Conservation (phyloP, 176 grass and related monocot genomes). For the Bolboschoenus planiculmis region DNA sequence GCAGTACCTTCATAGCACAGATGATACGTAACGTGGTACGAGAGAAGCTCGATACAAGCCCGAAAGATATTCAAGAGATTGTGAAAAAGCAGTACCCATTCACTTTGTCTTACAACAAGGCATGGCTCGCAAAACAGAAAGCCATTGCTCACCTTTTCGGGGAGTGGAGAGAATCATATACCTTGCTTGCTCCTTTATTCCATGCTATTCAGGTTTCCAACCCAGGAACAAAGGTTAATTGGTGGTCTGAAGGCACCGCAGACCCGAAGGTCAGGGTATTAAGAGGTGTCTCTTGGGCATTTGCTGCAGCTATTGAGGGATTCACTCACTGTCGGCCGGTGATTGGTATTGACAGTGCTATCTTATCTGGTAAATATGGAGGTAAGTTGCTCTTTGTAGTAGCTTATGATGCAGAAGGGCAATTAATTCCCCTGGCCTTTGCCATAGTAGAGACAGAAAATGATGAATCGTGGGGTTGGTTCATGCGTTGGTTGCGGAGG, state of each 20-base stretch:
- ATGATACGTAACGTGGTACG: constrained; percentile 1
- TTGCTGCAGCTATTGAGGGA: constrained; percentile 1
- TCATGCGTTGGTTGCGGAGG: constrained; percentile 7
- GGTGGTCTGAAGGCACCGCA: not conserved
- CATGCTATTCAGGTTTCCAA: constrained; percentile 1
- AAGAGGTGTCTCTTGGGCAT: constrained; percentile 15
- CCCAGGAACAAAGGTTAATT: constrained; percentile 17
- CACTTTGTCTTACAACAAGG: constrained; percentile 8
- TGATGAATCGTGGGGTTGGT: constrained; percentile 11
- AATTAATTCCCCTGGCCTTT: constrained; percentile 13
- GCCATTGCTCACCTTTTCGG: constrained; percentile 20
- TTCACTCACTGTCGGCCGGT: constrained; percentile 12
- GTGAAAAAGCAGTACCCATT: not conserved
- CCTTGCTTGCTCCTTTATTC: constrained; percentile 8
- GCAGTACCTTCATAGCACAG: constrained; percentile 4
- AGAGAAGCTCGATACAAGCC: constrained; percentile 12
- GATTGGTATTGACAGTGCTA: constrained; percentile 7
- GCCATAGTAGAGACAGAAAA: not conserved
- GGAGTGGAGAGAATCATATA: constrained; percentile 22
- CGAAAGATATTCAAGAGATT: not conserved
- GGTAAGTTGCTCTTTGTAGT: not conserved
- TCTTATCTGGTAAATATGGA: constrained; percentile 19
- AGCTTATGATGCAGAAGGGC: constrained; percentile 3
- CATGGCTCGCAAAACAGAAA: constrained; percentile 14
- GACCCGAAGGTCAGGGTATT: not conserved